phyloP scores from a whole-genome alignment of 495 filamentous ascomycete species.

The Xylaria grammica region DNA sequence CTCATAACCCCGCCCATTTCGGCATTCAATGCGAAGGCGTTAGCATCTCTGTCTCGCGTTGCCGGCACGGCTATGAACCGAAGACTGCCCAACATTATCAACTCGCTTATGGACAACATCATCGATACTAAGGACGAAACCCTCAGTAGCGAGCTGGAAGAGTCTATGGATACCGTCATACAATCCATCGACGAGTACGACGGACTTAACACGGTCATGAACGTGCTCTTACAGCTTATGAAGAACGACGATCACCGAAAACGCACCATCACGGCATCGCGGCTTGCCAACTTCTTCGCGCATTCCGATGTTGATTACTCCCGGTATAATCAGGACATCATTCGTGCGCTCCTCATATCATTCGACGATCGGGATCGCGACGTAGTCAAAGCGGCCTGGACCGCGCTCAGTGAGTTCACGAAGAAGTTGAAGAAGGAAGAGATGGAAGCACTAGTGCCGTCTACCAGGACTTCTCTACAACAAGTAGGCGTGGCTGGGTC shows the following conservation, averaged over 20 bases:
- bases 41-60: slow-evolving; percentile 91
- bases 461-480: slow-evolving; percentile 80
- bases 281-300: slow-evolving; percentile 88
- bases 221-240: slow-evolving; percentile 79
- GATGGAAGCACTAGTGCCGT: slow-evolving; percentile 91
- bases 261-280: slow-evolving; percentile 74
- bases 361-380: slow-evolving; percentile 85
- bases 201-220: slow-evolving; percentile 93
- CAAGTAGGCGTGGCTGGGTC: slow-evolving; percentile 88
- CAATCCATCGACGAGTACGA: slow-evolving; percentile 95
- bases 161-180: slow-evolving; percentile 84
- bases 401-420: slow-evolving; percentile 84
- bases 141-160: slow-evolving; percentile 73
- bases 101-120: slow-evolving; percentile 91
- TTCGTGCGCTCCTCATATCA: slow-evolving; percentile 83
- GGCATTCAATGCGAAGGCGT: slow-evolving; percentile 88
- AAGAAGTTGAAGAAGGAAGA: slow-evolving; percentile 93
- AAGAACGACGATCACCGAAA: slow-evolving; percentile 92
- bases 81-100: slow-evolving; percentile 85
- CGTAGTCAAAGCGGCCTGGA: slow-evolving; percentile 93
- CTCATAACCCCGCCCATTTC: slow-evolving; percentile 89
- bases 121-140: slow-evolving; percentile 77
- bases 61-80: slow-evolving; percentile 88
- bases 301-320: slow-evolving; percentile 85
- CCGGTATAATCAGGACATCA: slow-evolving; percentile 91